Conservation (phyloP, 1,284 basidiomycete species). For the Trichosporon sp. region DNA sequence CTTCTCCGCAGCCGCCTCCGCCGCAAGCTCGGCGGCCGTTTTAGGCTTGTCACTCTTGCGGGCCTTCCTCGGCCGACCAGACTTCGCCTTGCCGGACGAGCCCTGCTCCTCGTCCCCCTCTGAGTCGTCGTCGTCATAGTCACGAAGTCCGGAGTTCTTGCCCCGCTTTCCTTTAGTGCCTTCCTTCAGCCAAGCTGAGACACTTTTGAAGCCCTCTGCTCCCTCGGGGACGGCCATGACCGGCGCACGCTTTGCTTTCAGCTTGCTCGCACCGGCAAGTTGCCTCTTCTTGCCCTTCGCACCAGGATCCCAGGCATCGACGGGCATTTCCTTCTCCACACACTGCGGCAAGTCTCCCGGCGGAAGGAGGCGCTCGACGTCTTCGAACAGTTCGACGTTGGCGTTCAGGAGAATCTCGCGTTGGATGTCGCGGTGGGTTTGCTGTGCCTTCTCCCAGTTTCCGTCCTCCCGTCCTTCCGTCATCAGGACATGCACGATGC, state of each 20-base stretch:
- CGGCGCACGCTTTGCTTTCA: slow-evolving; percentile 35
- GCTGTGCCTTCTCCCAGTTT: slow-evolving; percentile 89
- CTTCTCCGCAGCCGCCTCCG: slow-evolving; percentile 16
- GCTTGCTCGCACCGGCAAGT: slow-evolving; percentile 33
- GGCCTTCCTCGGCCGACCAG: slow-evolving; percentile 21
- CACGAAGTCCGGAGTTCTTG: slow-evolving; percentile 31
- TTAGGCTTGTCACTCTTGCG: slow-evolving; percentile 19
- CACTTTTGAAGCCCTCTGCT: slow-evolving; percentile 50
- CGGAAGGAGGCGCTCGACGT: slow-evolving; percentile 85
- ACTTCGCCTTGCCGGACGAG: background rate
- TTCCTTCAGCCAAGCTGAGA: slow-evolving; percentile 46
- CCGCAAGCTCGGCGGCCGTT: slow-evolving; percentile 5
- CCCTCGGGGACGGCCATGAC: slow-evolving; percentile 52
- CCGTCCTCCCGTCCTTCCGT: slow-evolving; percentile 86
- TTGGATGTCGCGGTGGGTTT: slow-evolving; percentile 86
- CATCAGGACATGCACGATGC: slow-evolving; percentile 88
- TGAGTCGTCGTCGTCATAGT: slow-evolving; percentile 29
- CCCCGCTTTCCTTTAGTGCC: slow-evolving; percentile 31
- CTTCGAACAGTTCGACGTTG: slow-evolving; percentile 85
- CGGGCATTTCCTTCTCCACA: slow-evolving; percentile 73
- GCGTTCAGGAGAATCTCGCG: slow-evolving; percentile 82
- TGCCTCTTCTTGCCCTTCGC: slow-evolving; percentile 35
- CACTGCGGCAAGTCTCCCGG: slow-evolving; percentile 73
- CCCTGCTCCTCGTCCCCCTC: slow-evolving; percentile 29
- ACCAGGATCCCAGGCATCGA: slow-evolving; percentile 55